A percentile compares a stretch with the other conserved stretches of the same genome.
Conservation (phyloP, 208 protist genomes). For the Crithidia sp. region DNA sequence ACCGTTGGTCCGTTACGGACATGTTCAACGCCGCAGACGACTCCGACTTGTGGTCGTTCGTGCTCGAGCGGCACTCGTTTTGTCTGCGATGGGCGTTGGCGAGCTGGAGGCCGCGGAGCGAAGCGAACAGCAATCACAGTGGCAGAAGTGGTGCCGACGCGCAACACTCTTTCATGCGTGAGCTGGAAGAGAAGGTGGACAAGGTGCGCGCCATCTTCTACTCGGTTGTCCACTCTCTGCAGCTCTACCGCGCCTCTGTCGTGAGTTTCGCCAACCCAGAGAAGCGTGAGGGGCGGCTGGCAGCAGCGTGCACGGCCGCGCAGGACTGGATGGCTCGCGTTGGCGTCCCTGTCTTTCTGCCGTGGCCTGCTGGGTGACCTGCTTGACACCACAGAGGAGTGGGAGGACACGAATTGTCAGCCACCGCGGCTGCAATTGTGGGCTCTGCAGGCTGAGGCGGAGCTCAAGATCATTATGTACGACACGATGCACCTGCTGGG, state of each 20-base stretch:
- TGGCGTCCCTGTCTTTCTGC: slow-evolving; percentile 25
- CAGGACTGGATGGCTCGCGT: slow-evolving; percentile 33
- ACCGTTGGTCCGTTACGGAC: slow-evolving; percentile 45
- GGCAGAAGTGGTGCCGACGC: too few species aligned
- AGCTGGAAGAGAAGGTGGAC: not conserved
- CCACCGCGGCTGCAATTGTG: slow-evolving; percentile 11
- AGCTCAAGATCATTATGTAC: slow-evolving; percentile 44
- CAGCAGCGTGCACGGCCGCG: not conserved
- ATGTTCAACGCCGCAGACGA: slow-evolving; percentile 38
- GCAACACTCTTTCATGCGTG: too few species aligned
- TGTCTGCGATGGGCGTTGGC: slow-evolving; percentile 57
- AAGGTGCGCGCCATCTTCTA: slow-evolving; percentile 37
- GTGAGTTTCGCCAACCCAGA: slow-evolving; percentile 19
- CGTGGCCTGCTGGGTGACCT: slow-evolving; percentile 45
- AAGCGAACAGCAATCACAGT: too few species aligned
- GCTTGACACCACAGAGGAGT: slow-evolving; percentile 28
- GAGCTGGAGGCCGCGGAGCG: too few species aligned
- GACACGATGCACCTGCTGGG: slow-evolving; percentile 22
- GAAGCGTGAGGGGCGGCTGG: slow-evolving; percentile 29
- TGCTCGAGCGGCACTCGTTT: slow-evolving; percentile 69
- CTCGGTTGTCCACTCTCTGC: slow-evolving; percentile 47
- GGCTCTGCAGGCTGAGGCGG: slow-evolving; percentile 31
- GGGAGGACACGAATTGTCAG: slow-evolving; percentile 18
- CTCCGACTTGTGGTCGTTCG: slow-evolving; percentile 72
- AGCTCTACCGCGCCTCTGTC: slow-evolving; percentile 36